Percentiles rank a stretch among this genome's conserved stretches.
phyloP scores from a whole-genome alignment of 306 rosid species.

The Vigna angularis region DNA sequence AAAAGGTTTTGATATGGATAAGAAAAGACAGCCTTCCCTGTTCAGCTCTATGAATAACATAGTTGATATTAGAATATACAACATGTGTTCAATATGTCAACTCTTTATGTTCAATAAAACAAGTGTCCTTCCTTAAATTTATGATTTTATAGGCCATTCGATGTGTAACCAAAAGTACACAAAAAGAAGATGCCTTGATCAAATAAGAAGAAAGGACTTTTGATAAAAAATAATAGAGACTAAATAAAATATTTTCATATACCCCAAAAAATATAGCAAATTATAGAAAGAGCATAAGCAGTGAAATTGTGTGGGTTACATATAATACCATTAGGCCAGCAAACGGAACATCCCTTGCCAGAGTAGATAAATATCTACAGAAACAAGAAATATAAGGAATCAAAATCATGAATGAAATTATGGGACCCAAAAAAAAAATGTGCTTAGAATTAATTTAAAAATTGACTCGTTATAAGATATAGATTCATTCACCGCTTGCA shows the following conservation, averaged over 20 bases:
- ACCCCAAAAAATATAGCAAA: slow-evolving; percentile 23
- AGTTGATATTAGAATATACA: slow-evolving; percentile 4
- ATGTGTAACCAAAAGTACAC: slow-evolving; percentile 22
- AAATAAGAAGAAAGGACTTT: not conserved
- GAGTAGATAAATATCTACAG: slow-evolving; percentile 79
- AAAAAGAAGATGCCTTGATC: slow-evolving; percentile 18
- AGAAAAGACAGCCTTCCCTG: slow-evolving; percentile 13
- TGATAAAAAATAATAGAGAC: not conserved
- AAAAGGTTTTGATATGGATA: slow-evolving; percentile 10
- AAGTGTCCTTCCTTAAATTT: slow-evolving; percentile 5
- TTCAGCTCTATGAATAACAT: slow-evolving; percentile 21
- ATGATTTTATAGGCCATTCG: slow-evolving; percentile 18
- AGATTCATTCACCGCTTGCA: slow-evolving; percentile 37
- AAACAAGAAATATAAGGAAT: slow-evolving; percentile 45
- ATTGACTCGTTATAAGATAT: not conserved
- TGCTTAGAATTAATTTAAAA: slow-evolving; percentile 17
- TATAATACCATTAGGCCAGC: slow-evolving; percentile 84
- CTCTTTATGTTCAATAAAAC: slow-evolving; percentile 25
- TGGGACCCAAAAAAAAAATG: slow-evolving; percentile 8
- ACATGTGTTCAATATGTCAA: slow-evolving; percentile 9
- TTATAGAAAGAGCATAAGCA: not conserved
- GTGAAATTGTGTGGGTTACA: not conserved
- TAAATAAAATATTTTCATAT: slow-evolving; percentile 11
- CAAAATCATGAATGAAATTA: slow-evolving; percentile 29
- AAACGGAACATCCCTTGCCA: slow-evolving; percentile 94